Conservation (phyloP, 1,139 yeast genomes). For the Debaryomycetaceae sp. region DNA sequence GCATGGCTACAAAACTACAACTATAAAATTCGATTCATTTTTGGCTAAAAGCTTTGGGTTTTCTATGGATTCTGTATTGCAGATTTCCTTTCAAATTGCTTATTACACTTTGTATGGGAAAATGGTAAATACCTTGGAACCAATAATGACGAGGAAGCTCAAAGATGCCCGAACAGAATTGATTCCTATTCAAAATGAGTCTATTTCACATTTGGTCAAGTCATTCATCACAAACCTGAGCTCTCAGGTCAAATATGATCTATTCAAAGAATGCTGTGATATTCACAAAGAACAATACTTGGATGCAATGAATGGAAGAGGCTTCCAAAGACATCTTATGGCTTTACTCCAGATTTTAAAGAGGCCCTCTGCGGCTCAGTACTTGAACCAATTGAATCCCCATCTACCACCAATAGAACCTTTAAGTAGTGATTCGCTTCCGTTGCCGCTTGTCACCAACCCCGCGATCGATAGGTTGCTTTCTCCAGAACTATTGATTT, state of each 20-base stretch:
- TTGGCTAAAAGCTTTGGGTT: slow-evolving; percentile 50
- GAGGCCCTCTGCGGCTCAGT: slow-evolving; percentile 27
- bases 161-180: slow-evolving; percentile 67
- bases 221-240: slow-evolving; percentile 54
- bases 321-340: slow-evolving; percentile 69
- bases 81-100: slow-evolving; percentile 65
- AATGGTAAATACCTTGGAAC: slow-evolving; percentile 65
- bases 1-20: slow-evolving; percentile 54
- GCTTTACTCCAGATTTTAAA: slow-evolving; percentile 51
- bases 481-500: slow-evolving; percentile 40
- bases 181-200: slow-evolving; percentile 59
- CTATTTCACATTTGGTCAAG: slow-evolving; percentile 54
- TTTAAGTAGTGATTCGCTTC: slow-evolving; percentile 11
- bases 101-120: slow-evolving; percentile 73
- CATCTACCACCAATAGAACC: slow-evolving; percentile 27
- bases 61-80: slow-evolving; percentile 65
- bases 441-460: slow-evolving; percentile 58
- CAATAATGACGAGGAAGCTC: slow-evolving; percentile 68
- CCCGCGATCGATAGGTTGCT: slow-evolving; percentile 45
- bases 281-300: slow-evolving; percentile 48
- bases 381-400: slow-evolving; percentile 43
- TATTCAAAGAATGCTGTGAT: slow-evolving; percentile 50
- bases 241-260: slow-evolving; percentile 45
- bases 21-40: slow-evolving; percentile 41
- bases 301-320: slow-evolving; percentile 57